A percentile compares a stretch with the other conserved stretches of the same genome.
Conservation (phyloP, 257 asterid species). For the Nicotiana tabacum region DNA sequence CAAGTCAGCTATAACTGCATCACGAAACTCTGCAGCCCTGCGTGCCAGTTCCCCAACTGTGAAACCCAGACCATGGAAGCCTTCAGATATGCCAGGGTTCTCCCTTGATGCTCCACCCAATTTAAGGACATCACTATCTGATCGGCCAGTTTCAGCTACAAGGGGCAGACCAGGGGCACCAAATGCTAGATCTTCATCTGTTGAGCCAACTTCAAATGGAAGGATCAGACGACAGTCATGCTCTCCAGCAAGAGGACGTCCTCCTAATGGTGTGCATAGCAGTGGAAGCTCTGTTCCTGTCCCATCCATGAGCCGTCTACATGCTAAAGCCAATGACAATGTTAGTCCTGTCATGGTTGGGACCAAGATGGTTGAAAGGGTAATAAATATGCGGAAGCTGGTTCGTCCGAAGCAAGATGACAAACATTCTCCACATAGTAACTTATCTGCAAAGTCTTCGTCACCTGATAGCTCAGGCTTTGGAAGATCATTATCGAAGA, state of each 20-base stretch:
- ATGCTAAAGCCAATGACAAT: conserved; percentile 92
- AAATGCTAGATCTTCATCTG: conserved; percentile 73
- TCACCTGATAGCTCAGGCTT: conserved; percentile 93
- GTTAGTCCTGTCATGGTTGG: conserved; percentile 82
- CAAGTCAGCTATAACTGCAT: conserved; percentile 38
- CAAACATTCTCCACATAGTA: conserved; percentile 76
- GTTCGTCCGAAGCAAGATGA: conserved; percentile 86
- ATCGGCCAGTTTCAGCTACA: conserved; percentile 86
- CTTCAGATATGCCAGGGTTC: conserved; percentile 95
- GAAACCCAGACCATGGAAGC: conserved; percentile 88
- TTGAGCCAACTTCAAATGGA: conserved; percentile 78
- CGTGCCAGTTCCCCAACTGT: conserved; percentile 77
- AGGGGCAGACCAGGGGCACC: conserved; percentile 98
- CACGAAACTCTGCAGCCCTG: conserved; percentile 42
- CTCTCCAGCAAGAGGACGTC: conserved; percentile 95
- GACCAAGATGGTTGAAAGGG: conserved; percentile 96
- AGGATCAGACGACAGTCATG: conserved; percentile 89
- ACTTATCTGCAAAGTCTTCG: conserved; percentile 77
- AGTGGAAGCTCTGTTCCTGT: conserved; percentile 82
- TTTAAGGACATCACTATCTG: conserved; percentile 75
- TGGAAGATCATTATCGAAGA: conserved; percentile 93
- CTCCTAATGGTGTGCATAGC: conserved; percentile 76
- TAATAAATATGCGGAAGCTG: conserved; percentile 88
- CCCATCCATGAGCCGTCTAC: conserved; percentile 66
- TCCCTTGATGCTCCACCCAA: conserved; percentile 95